Base-by-base conservation (phyloP, 1,284 basidiomycete species). In the Rhodofomes roseus region DNA sequence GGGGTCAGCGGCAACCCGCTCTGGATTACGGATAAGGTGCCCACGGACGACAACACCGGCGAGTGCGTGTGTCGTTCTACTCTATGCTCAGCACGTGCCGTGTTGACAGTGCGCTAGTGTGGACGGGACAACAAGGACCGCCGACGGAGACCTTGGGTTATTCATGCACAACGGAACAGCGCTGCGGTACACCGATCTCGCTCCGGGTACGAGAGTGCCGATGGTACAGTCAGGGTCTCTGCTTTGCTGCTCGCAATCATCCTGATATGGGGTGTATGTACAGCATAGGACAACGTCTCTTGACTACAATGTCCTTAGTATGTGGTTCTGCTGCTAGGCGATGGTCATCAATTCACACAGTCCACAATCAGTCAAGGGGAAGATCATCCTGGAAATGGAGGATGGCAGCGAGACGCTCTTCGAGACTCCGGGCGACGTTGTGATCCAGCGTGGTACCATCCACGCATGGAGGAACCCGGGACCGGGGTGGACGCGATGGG, bases 381-480 rank as follows among this genome's bases (percentile, higher is more conserved):
- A 83, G 70, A 66, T 86, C 12, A 69, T 85, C 31, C 71, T 83
- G 23, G 75, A 83, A 27, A 79, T 80, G 64, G 84, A 85, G 57
- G 83, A 86, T 65, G 84, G 83, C 4, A 73, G 71, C 18, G 83
- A 86, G 68, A 81, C 72, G n/a, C 73, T 78, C 56, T 65, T 86
- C 41, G 80, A 79, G 60, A 80, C 79, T 56, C 79, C 83, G 22
- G 85, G 84, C 25, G 84, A 86, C 68, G 75, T 76, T 1, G 78
- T 86, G 40, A 71, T 86, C 37, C 82, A 84, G 71, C 80, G 79
- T 62, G 85, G 85, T 7, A 83, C 80, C 0, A 74, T 84, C 66
- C 85, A 87, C 61, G 81, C 79, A 11, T 87, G 85, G 85, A 79
- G 72, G 59, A 87, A 87, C 67, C 83, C 84, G 12, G 79, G 80